Base-by-base conservation (phyloP, 805 yeast genomes). In the Starmerella lactis-condensi region DNA sequence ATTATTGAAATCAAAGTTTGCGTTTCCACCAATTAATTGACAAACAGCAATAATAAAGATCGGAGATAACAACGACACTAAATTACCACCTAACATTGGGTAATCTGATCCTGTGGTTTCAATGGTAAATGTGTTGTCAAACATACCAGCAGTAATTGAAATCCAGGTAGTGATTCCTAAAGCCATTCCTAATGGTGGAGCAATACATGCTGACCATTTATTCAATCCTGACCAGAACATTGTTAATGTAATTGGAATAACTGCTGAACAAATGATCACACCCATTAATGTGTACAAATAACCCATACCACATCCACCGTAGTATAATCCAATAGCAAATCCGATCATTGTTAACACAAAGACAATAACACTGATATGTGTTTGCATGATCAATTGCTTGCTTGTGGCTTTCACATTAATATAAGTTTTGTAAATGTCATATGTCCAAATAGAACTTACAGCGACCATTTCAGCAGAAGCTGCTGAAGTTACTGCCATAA, bases 401-500 rank as follows among this genome's bases (percentile, higher is more conserved):
- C 93, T 89, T 6, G 65, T 51, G 4, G 93, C 93, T 17, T 60
- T 58, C 28, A 92, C 91, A 47, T 78, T 69, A 46, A 81, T 57
- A 55, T 82, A 81, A 17, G 71, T 65, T 56, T 78, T 69, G 67
- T 75, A 82, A 38, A 82, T 62, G 56, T 82, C 94, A 45, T 78
- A 82, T 26, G 93, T 76, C 60, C 71, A 67, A 37, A 82, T 69
- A 2, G 93, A 74, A 3, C 92, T 75, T 13, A 78, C 83, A 2
- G 93, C 75, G 48, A 82, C 77, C 46, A 82, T 66, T 54, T 82
- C 93, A 23, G 93, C 85, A 20, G 92, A 76, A 66, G 78, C 69
- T 17, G 94, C 93, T 29, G 91, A 75, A 0, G 94, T 82, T 26
- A 76, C 85, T 17, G 94, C 93, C 83, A 79, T 76, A 54, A 82